phyloP scores from a whole-genome alignment of 2,329 filamentous ascomycete species.

The Colletotrichum musae region DNA sequence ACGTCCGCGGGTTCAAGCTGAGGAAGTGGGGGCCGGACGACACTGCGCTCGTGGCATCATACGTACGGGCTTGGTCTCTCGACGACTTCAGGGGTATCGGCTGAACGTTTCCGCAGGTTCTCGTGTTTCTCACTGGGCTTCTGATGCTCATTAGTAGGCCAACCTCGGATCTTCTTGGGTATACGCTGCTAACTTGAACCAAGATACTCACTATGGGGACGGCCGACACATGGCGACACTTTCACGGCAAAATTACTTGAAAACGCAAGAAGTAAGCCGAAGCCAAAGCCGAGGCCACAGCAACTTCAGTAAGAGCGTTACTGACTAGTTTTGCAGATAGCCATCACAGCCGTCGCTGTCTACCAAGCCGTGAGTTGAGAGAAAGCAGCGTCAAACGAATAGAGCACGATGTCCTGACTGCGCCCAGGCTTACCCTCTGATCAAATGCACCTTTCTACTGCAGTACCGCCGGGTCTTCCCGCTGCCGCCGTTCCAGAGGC shows the following conservation, averaged over 20 bases:
- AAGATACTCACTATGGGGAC: conserved; percentile 30
- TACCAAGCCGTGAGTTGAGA: conserved; percentile 25
- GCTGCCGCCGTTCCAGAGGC: conserved; percentile 42
- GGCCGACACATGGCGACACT: conserved; percentile 16
- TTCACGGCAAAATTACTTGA: conserved; percentile 12
- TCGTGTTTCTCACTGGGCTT: conserved; percentile 11
- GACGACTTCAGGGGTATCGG: not conserved
- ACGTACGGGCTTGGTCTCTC: not conserved
- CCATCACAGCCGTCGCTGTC: not conserved
- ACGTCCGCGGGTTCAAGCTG: conserved; percentile 23
- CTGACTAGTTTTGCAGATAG: not conserved
- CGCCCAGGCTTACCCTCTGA: conserved; percentile 11
- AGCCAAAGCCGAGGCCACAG: too few relatives aligned
- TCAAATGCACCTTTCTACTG: conserved; percentile 54
- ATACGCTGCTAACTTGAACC: not conserved
- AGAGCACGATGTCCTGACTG: not conserved
- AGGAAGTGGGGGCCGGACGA: conserved; percentile 34
- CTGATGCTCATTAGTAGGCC: conserved; percentile 31
- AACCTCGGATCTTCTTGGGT: not conserved
- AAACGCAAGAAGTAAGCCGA: conserved; percentile 13
- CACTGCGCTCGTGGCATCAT: conserved; percentile 14
- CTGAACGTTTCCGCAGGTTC: not conserved
- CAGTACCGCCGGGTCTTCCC: conserved; percentile 56
- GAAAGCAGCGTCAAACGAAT: not conserved
- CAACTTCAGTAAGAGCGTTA: not conserved